Percentiles rank a stretch among this genome's conserved stretches.
These are phyloP conservation scores for Elongisporangium prolatum DNA, from an alignment of 352 stramenopile genomes.

Conservation along the genomic window DNA sequence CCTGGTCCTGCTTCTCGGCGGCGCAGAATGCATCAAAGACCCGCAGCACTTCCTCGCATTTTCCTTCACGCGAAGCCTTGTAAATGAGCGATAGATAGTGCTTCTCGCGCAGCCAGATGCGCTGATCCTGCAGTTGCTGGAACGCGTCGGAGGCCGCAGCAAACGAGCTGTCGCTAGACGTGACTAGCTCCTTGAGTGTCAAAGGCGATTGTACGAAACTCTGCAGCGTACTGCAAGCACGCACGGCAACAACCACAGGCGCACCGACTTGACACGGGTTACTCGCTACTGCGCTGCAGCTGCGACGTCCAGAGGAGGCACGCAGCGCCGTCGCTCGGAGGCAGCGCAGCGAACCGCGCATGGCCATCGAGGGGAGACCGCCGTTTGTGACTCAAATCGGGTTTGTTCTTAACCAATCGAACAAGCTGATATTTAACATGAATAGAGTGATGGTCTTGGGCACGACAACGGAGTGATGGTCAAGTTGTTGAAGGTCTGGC, in stretches of 20 bases:
- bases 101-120: constrained; percentile 22
- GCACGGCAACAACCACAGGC: neutral
- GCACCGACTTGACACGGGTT: neutral
- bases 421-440: neutral
- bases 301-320: neutral
- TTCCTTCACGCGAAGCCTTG: constrained; percentile 43
- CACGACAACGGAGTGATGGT: neutral
- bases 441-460: neutral
- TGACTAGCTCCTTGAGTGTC: constrained; percentile 7
- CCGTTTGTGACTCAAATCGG: neutral
- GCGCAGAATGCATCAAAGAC: constrained; percentile 36
- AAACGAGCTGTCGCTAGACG: constrained; percentile 14
- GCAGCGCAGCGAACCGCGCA: neutral
- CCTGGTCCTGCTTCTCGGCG: constrained; percentile 21
- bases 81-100: constrained; percentile 57
- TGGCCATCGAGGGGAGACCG: neutral
- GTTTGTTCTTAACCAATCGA: neutral
- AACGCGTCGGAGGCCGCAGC: constrained; percentile 28
- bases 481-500: neutral
- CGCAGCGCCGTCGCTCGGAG: neutral
- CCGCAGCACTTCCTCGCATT: constrained; percentile 20
- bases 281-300: neutral
- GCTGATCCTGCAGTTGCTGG: constrained; percentile 12
- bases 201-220: neutral
- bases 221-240: neutral